Conservation (phyloP, 106 monocot genomes). For the Agapanthus africanus region DNA sequence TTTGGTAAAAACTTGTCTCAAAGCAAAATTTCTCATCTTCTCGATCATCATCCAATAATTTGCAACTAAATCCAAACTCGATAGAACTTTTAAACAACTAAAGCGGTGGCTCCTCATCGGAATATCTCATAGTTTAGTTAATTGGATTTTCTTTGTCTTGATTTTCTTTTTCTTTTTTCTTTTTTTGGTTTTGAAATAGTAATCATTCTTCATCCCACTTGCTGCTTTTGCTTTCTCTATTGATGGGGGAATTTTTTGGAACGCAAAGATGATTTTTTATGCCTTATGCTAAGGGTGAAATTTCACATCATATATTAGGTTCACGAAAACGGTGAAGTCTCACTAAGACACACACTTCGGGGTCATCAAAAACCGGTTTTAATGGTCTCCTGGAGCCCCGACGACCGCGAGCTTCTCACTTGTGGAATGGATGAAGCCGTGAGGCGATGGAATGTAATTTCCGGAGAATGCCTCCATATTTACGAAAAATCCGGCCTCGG, state of each 20-base stretch:
- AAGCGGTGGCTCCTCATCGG: too few relatives aligned
- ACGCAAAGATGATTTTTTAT: neutral
- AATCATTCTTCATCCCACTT: neutral
- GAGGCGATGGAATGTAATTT: slow-evolving; percentile 55
- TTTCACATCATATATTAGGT: slow-evolving; percentile 31
- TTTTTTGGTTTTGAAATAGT: neutral
- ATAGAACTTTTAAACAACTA: too few relatives aligned
- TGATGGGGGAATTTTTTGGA: neutral
- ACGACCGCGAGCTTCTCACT: slow-evolving; percentile 73
- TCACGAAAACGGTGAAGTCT: slow-evolving; percentile 47
- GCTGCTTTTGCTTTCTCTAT: neutral
- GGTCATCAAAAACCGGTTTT: slow-evolving; percentile 73
- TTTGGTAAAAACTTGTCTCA: too few relatives aligned
- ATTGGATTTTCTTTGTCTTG: too few relatives aligned
- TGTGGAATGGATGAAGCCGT: slow-evolving; percentile 78
- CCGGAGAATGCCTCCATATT: slow-evolving; percentile 51
- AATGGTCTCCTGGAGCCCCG: slow-evolving; percentile 88
- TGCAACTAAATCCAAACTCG: too few relatives aligned
- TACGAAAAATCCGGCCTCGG: slow-evolving; percentile 55
- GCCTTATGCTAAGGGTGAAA: neutral
- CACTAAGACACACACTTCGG: slow-evolving; percentile 52
- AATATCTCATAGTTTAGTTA: neutral
- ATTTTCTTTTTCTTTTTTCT: neutral
- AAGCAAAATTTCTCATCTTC: too few relatives aligned
- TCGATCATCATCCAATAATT: too few relatives aligned